These are phyloP conservation scores for Brasenia schreberi DNA, from an alignment of 164 flowering plant species.

Conservation along the genomic window DNA sequence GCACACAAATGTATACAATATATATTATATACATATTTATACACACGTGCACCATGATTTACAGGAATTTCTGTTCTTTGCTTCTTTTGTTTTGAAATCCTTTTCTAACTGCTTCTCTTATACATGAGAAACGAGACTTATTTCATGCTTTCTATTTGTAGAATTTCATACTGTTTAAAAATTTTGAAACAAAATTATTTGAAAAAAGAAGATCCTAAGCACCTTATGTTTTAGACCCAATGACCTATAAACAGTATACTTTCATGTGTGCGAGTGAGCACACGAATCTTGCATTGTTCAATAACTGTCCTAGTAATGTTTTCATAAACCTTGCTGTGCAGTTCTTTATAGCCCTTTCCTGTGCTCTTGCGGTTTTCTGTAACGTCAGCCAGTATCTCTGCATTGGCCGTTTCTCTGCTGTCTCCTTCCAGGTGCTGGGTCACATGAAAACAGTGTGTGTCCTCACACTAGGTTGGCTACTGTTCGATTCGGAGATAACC, in stretches of 20 bases:
- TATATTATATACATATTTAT: not conserved
- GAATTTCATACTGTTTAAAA: too few species aligned
- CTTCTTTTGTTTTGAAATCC: not conserved
- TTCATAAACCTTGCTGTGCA: conserved; percentile 6
- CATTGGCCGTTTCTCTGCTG: conserved; percentile 48
- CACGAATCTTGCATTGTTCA: too few species aligned
- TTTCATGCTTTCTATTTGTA: too few species aligned
- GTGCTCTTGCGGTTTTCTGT: conserved; percentile 40
- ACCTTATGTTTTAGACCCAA: too few species aligned
- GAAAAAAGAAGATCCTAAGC: too few species aligned
- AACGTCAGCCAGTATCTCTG: conserved; percentile 44
- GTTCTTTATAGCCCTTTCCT: conserved; percentile 38
- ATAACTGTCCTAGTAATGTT: too few species aligned
- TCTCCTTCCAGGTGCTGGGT: conserved; percentile 46
- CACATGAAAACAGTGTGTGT: conserved; percentile 50
- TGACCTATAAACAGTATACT: too few species aligned
- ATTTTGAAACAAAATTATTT: too few species aligned
- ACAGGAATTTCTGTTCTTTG: too few species aligned
- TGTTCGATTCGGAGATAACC: conserved; percentile 31
- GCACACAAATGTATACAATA: too few species aligned
- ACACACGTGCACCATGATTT: not conserved
- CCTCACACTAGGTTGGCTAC: conserved; percentile 34
- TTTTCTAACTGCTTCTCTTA: not conserved
- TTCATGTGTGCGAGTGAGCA: too few species aligned
- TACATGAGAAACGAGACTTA: too few species aligned